These are phyloP conservation scores for Solanum paucissectum DNA, from an alignment of 257 asterid species.

Conservation along the genomic window DNA sequence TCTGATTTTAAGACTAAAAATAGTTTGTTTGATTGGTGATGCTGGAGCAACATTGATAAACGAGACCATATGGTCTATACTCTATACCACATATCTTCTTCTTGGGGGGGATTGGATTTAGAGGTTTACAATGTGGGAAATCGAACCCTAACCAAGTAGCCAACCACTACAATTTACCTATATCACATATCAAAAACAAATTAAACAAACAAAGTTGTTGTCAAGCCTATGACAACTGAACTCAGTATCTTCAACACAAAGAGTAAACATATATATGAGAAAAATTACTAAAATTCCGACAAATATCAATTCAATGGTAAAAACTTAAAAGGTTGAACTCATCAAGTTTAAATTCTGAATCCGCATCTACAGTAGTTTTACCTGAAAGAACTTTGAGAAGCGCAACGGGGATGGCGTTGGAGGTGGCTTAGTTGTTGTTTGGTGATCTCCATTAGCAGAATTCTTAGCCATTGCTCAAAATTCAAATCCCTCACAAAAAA, in stretches of 20 bases:
- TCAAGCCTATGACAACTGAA: background rate
- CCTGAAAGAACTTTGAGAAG: constrained; percentile 57
- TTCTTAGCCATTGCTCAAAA: background rate
- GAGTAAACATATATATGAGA: background rate
- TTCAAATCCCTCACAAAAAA: background rate
- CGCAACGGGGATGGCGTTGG: constrained; percentile 73
- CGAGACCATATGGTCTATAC: background rate
- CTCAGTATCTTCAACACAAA: background rate
- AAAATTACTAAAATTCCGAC: background rate
- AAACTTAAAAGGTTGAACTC: background rate
- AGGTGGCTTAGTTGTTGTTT: constrained; percentile 37
- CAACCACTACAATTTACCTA: background rate
- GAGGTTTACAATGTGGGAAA: background rate
- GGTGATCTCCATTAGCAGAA: constrained; percentile 25
- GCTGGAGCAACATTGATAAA: background rate
- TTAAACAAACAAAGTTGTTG: background rate
- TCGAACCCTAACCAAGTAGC: background rate
- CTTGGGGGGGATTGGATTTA: background rate
- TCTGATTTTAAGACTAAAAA: background rate
- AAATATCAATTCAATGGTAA: background rate
- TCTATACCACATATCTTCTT: background rate
- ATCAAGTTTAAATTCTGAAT: background rate
- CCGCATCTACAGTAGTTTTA: background rate
- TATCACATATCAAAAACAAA: background rate
- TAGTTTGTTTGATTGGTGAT: background rate